Base-by-base conservation (phyloP, 805 yeast genomes). In the Wickerhamomyces silvicola region DNA sequence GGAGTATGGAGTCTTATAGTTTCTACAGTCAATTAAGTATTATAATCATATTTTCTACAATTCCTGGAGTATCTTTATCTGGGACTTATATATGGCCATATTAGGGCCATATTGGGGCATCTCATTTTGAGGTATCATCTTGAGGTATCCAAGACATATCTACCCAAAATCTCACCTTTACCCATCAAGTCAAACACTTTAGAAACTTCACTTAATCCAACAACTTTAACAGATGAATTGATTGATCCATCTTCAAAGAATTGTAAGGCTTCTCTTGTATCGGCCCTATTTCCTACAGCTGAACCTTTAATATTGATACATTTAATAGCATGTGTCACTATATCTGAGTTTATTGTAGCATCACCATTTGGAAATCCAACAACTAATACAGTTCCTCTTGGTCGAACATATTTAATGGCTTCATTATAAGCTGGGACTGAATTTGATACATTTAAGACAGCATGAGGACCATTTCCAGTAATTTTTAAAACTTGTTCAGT, bases 351-450 rank as follows among this genome's bases (percentile, higher is more conserved):
- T 43, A 78, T 74, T 36, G 81, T 87, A 24, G 78, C 71, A 40
- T 63, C 62, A 43, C 76, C 78, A 15, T 81, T 79, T 42, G 94
- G 92, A 43, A 83, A 60, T 39, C 85, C 85, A 42, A 78, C 81
- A 43, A 66, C 62, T 27, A 70, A 78, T 51, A 77, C 75, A 40
- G 81, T 77, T 42, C 86, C 86, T 42, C 68, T 57, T n/a, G 77
- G 64, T 53, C 80, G 71, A 32, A 64, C 70, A 52, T 73, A 76
- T 27, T 63, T 62, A 38, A 65, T 52, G n/a, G 81, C 75, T 37
- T 68, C 70, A 35, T 65, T 54, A 53, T 78, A 72, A 33, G 86
- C 83, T 31, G 48, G 53, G 43, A 68, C 74, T 30, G 82, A 72
- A 28, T 70, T 81, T 11, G 86, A 78, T 31, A 60, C 81, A 53